phyloP scores from a whole-genome alignment of 1,284 basidiomycete species.

The Cutaneotrichosporon cavernicola region DNA sequence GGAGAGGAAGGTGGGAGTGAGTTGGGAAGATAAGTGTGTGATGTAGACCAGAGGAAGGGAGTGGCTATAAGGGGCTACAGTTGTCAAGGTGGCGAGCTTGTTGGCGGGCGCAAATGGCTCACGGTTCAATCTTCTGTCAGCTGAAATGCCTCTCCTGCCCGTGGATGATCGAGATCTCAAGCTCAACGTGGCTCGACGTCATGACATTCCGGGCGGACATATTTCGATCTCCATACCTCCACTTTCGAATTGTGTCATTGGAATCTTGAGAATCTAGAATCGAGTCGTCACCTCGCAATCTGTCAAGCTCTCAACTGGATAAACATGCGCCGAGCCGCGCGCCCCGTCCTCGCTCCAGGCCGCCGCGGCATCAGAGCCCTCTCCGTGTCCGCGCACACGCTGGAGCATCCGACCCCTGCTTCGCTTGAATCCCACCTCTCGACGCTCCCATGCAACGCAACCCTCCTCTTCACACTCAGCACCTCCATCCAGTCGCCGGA shows the following conservation, averaged over 20 bases:
- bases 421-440: slow-evolving; percentile 5
- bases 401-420: slow-evolving; percentile 27
- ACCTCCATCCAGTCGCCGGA: slow-evolving; percentile 29
- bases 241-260: neutral
- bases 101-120: neutral
- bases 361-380: neutral
- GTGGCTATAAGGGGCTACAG: too few relatives aligned
- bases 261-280: neutral
- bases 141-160: neutral
- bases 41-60: too few relatives aligned
- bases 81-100: too few relatives aligned
- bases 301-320: neutral
- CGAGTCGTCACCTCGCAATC: neutral
- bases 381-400: slow-evolving; percentile 29
- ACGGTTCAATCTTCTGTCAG: too few relatives aligned
- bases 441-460: slow-evolving; percentile 13
- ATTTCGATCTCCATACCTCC: neutral
- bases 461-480: slow-evolving; percentile 37
- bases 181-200: neutral
- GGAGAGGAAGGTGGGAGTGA: neutral
- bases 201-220: neutral
- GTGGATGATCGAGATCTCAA: neutral
- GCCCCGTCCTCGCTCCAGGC: neutral
- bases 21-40: neutral
- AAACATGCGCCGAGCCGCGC: neutral